Percentiles rank a stretch among this genome's conserved stretches.
These are phyloP conservation scores for Fraxinus greggii DNA, from an alignment of 305 asterid genomes.

Conservation along the genomic window DNA sequence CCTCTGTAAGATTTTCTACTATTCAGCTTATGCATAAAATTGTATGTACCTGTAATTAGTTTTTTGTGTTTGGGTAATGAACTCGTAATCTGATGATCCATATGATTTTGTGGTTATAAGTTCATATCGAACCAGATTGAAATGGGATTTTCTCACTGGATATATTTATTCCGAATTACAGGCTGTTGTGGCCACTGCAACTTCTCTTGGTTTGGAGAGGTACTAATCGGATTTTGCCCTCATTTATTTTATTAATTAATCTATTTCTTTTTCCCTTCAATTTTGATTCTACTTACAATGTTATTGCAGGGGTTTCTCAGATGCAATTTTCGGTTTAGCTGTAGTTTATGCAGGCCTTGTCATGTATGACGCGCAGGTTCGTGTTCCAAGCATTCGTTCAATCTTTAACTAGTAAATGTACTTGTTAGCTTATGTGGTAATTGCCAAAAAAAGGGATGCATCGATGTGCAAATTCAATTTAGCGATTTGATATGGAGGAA, in stretches of 20 bases:
- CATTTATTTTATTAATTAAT: background rate
- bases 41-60: background rate
- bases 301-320: conserved; percentile 77
- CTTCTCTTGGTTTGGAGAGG: conserved; percentile 79
- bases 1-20: conserved; percentile 52
- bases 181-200: conserved; percentile 85
- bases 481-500: conserved; percentile 4
- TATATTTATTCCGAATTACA: conserved; percentile 29
- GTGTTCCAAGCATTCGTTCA: conserved; percentile 22
- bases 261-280: background rate
- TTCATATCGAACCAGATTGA: background rate
- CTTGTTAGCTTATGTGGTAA: background rate
- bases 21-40: background rate
- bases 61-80: background rate
- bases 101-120: background rate
- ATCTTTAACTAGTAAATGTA: background rate
- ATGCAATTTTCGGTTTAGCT: conserved; percentile 77
- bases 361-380: conserved; percentile 96
- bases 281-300: background rate
- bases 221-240: conserved; percentile 21
- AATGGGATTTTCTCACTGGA: conserved; percentile 19
- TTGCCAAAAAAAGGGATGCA: background rate
- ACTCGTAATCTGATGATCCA: background rate
- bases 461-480: background rate
- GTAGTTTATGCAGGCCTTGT: conserved; percentile 74